A percentile compares a stretch with the other conserved stretches of the same genome.
These are phyloP conservation scores for Chaetomidium leptoderma DNA, from an alignment of 495 filamentous ascomycete species.

Conservation along the genomic window DNA sequence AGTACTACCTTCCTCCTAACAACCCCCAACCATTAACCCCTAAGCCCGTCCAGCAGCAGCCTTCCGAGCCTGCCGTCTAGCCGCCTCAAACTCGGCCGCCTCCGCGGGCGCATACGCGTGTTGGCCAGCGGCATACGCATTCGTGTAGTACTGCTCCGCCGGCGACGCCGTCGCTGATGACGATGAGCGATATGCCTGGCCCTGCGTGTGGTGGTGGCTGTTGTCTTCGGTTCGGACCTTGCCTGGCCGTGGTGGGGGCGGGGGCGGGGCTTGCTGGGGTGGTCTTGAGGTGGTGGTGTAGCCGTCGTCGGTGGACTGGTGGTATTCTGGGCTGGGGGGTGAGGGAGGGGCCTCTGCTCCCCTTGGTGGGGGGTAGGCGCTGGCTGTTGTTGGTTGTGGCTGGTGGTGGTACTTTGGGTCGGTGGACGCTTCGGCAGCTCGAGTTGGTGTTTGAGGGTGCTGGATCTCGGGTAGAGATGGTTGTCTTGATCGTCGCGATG, in stretches of 20 bases:
- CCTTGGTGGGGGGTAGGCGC: slow-evolving; percentile 4
- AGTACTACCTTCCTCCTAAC: neutral
- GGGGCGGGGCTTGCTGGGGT: slow-evolving; percentile 19
- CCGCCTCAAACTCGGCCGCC: slow-evolving; percentile 18
- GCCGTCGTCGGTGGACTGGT: slow-evolving; percentile 6
- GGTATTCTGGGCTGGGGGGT: slow-evolving; percentile 1
- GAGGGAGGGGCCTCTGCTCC: too few species aligned
- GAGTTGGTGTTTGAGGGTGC: neutral
- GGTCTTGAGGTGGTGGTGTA: slow-evolving; percentile 16
- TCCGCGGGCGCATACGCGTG: slow-evolving; percentile 18
- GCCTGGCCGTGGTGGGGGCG: slow-evolving; percentile 30
- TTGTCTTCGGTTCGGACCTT: slow-evolving; percentile 27
- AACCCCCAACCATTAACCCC: neutral
- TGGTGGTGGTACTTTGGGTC: slow-evolving; percentile 2
- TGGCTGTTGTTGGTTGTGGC: neutral
- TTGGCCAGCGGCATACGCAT: slow-evolving; percentile 15
- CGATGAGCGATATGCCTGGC: neutral
- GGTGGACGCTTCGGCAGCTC: neutral
- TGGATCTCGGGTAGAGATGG: neutral
- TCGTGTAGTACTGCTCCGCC: slow-evolving; percentile 20
- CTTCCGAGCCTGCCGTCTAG: slow-evolving; percentile 15
- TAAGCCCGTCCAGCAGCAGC: neutral
- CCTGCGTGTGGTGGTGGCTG: neutral
- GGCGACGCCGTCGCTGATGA: neutral
- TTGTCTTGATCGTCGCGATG: neutral